These are phyloP conservation scores for Pleomassaria siparia DNA, from an alignment of 2,329 filamentous ascomycete genomes.

Conservation along the genomic window DNA sequence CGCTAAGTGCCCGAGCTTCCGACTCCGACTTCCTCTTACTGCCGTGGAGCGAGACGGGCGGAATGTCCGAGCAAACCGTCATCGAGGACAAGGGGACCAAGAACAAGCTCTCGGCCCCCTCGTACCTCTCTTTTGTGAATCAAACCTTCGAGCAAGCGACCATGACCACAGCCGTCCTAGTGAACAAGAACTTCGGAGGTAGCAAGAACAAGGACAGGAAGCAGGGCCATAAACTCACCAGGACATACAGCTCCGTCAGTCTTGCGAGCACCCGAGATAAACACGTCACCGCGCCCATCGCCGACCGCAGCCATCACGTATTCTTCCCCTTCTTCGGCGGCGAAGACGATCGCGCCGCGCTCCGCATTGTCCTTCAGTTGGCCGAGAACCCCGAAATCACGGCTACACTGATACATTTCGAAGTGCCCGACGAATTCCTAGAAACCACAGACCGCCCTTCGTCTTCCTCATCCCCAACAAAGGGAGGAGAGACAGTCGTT, in stretches of 20 bases:
- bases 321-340: constrained; percentile 88
- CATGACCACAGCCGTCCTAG: constrained; percentile 74
- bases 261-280: constrained; percentile 62
- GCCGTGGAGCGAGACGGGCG: constrained; percentile 83
- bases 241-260: constrained; percentile 35
- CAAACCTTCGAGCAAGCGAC: constrained; percentile 63
- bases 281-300: constrained; percentile 56
- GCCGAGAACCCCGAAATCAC: constrained; percentile 77
- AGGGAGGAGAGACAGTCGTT: constrained; percentile 19
- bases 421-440: constrained; percentile 29
- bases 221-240: constrained; percentile 23
- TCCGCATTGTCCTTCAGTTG: constrained; percentile 81
- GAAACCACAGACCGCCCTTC: constrained; percentile 11
- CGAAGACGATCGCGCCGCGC: constrained; percentile 75
- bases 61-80: constrained; percentile 64
- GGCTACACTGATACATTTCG: constrained; percentile 70
- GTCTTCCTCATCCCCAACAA: constrained; percentile 12
- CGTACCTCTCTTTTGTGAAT: constrained; percentile 75
- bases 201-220: constrained; percentile 39
- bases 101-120: constrained; percentile 61
- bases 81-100: constrained; percentile 52
- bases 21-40: constrained; percentile 71
- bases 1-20: constrained; percentile 63
- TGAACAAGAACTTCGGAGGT: constrained; percentile 70
- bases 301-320: constrained; percentile 75